Base-by-base conservation (phyloP, 257 asterid genomes). In the Ophiorrhiza pumila region DNA sequence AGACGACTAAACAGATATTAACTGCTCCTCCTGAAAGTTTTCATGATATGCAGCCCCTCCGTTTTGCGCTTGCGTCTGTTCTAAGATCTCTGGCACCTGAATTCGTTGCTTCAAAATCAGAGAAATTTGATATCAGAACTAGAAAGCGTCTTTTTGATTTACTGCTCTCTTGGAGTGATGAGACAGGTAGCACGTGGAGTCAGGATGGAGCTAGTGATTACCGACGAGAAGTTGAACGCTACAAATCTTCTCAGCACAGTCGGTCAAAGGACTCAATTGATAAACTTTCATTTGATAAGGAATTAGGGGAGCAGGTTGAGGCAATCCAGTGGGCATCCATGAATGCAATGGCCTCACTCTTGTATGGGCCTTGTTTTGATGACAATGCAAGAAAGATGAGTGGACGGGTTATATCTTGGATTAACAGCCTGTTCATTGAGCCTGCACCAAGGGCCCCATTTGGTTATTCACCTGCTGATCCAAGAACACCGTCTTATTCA, bases 311-410 rank as follows among this genome's bases (percentile, higher is more conserved):
- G 83, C 99, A 95, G 85, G 96, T 95, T 34, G 99, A 95, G 82
- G 97, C 97, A 73, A 92, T 95, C 80, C 99, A 95, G 76, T 92
- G 98, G 98, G 96, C 98, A 68, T 90, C 98, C 77, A 92, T 95
- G 99, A 90, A 92, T 76, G 99, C 99, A n/a, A 90, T 95, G 99
- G 98, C 99, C 66, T 92, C 99, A 49, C 88, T 95, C 59, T 80
- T 95, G 64, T 95, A 92, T 59, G 99, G 99, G 56, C 98, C 97
- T 75, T 95, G 99, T 89, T 95, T 95, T 83, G 99, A 95, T 79
- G 99, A 95, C 80, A 92, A 87, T 61, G 96, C 99, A 41, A 92
- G 99, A 82, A 95, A 95, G 86, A 95, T 95, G 99, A 89, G 99
- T 84, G 99, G 99, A 45, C 87, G 97, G 65, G 97, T 95, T 64